Evolutionary conservation across 345 rosid genomes (phyloP), one percentile per base, ranked within the genome.

Genomic region (Corchorus olitorius): DNA sequence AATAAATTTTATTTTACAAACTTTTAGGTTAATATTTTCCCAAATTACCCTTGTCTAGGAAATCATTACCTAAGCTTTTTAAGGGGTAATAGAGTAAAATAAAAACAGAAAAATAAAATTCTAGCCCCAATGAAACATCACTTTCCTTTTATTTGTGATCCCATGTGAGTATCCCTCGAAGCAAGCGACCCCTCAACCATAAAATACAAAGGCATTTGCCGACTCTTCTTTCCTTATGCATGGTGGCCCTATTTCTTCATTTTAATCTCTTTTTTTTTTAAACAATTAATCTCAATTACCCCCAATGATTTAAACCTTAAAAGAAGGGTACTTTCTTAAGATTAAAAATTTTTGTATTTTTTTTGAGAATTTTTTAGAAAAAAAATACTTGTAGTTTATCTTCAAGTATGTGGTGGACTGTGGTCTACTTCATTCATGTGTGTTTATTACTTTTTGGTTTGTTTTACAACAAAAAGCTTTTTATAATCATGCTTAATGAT

Each of bases 121-220:
- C 14, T 12, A 70, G 15, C 4, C 49, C 34, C 75, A 74, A 17
- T 66, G 87, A 78, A 74, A 80, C 78, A 45, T 83, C 86, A 79
- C 79, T 77, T 6, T 82, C 84, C 75, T 80, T 77, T 79, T 46
- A 60, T 67, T 86, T 85, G 89, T 75, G 87, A 82, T 80, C 86
- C 88, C 93, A 88, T 86, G 93, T 89, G 93, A 85, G 83, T 76
- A 43, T 74, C 76, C 81, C 86, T 86, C 81, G 88, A 81, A 79
- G 83, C 60, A 49, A 50, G 89, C 43, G 89, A 83, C 84, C 87
- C 77, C 71, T 80, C 88, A 80, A 62, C 79, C 84, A 77, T 81
- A 75, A 83, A 77, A 55, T 35, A 69, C 70, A 48, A 66, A 60
- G 75, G 65, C 70, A 43, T 49, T 68, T 77, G 84, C 84, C 83